A percentile compares a stretch with the other conserved stretches of the same genome.
Conservation (phyloP, 495 filamentous ascomycete species). For the Xylaria intraflava region DNA sequence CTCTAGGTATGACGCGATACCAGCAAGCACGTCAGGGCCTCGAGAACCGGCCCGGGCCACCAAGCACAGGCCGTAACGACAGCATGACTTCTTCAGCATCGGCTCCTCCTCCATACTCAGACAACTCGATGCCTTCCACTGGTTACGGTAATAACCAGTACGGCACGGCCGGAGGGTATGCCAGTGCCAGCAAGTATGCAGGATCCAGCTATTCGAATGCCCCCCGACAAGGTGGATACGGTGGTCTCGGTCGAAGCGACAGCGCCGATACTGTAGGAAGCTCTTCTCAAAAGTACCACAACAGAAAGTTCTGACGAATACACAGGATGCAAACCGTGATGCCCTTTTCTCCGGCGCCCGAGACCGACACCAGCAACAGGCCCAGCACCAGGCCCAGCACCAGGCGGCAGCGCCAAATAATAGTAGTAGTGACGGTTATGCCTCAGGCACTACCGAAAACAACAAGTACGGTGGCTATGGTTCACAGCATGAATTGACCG, state of each 20-base stretch:
- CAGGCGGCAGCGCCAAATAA: conserved; percentile 8
- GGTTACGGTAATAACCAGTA: conserved; percentile 56
- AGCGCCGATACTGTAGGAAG: conserved; percentile 43
- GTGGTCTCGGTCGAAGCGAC: conserved; percentile 54
- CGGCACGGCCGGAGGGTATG: conserved; percentile 59
- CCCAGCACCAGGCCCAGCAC: conserved; percentile 41
- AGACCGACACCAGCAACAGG: conserved; percentile 45
- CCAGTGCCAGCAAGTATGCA: conserved; percentile 53
- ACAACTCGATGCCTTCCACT: conserved; percentile 10
- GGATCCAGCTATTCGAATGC: conserved; percentile 25
- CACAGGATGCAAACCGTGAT: conserved; percentile 50
- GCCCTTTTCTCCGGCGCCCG: conserved; percentile 58
- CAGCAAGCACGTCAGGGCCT: conserved; percentile 31
- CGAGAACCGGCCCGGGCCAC: conserved; percentile 33
- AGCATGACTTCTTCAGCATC: conserved; percentile 16
- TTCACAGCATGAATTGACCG: conserved; percentile 65
- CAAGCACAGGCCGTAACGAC: conserved; percentile 14
- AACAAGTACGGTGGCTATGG: conserved; percentile 54
- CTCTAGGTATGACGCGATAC: conserved; percentile 27
- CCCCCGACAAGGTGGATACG: conserved; percentile 63
- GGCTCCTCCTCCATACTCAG: conserved; percentile 17
- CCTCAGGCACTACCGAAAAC: conserved; percentile 17
- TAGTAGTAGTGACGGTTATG: conserved; percentile 13
- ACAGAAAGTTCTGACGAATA: conserved; percentile 11
- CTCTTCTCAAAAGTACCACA: background rate